These are phyloP conservation scores for Deinandra increscens DNA, from an alignment of 129 eudicot species.

Conservation along the genomic window DNA sequence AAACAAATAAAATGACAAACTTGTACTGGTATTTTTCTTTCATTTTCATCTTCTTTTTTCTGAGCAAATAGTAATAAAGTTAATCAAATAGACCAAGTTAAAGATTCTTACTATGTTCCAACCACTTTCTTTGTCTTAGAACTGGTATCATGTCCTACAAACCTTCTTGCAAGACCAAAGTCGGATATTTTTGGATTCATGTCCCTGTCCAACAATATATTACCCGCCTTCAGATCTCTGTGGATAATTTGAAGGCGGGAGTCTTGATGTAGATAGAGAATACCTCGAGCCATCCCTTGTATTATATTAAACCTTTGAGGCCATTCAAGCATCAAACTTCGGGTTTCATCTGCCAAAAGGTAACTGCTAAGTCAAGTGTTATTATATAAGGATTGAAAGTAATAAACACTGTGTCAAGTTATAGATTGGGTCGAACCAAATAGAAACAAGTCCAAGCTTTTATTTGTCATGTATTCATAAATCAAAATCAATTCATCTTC, in stretches of 20 bases:
- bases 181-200: slow-evolving; percentile 36
- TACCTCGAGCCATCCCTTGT: no score
- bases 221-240: slow-evolving; percentile 28
- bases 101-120: slow-evolving; percentile 31
- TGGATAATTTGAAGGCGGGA: background rate
- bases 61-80: background rate
- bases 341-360: no score
- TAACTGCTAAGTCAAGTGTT: no score
- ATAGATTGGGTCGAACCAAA: background rate
- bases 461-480: slow-evolving; percentile 8
- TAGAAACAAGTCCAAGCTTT: slow-evolving; percentile 7
- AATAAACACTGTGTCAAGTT: no score
- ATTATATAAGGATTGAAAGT: no score
- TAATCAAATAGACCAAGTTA: background rate
- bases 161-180: slow-evolving; percentile 30
- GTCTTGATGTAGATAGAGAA: no score
- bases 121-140: slow-evolving; percentile 30
- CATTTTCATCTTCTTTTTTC: background rate
- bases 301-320: no score
- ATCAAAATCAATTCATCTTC: slow-evolving; percentile 8
- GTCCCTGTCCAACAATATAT: slow-evolving; percentile 9
- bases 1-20: background rate
- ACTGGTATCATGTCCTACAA: slow-evolving; percentile 17
- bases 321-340: no score
- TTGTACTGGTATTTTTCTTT: background rate